Base-by-base conservation (phyloP, 2,329 filamentous ascomycete species). In the Nannizziopsis arthrosporioides region DNA sequence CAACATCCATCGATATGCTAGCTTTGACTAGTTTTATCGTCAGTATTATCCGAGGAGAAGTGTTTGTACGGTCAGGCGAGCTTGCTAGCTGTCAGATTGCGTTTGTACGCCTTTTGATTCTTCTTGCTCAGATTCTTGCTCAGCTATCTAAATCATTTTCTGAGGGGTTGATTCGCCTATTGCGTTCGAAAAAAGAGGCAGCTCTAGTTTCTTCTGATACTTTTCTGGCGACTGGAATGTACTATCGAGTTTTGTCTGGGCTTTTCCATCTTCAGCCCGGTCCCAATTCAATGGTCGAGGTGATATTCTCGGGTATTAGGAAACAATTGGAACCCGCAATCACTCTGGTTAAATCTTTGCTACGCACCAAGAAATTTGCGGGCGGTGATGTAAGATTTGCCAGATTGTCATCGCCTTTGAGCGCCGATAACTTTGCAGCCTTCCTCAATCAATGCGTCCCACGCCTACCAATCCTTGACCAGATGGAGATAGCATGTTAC, bases 181-280 rank as follows among this genome's bases (percentile, higher is more conserved):
- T 49, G 6, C 46, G 39, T 15, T 34, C 6, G 42, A 44, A 51
- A 53, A 50, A 56, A 48, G 53, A 43, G 48, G 49, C 51, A 49
- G 50, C 49, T 49, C 31, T n/a, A 52, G 44, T 49, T 30, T 48
- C 47, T 47, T 56, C 54, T 56, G 54, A 55, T 57, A 11, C 50
- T 15, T 27, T 51, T 54, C 55, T 35, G 9, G 46, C 46, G 15
- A 48, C 46, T 34, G 46, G 46, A 1, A 34, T 48, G 15, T 48
- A 48, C 32, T 48, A 48, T 38, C 46, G 39, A 5, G 46, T 48
- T 14, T 31, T 48, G 10, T 43, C 34, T 12, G 46, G 39, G 19
- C 19, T 48, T 7, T 18, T 37, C 38, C 38, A 37, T 40, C 43
- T 48, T 9, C 15, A 31, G n/a, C 46, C 46, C 22, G 46, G 46